Evolutionary conservation across 2,329 filamentous ascomycete species (phyloP).

Genomic region (Phyllosticta citriasiana): DNA sequence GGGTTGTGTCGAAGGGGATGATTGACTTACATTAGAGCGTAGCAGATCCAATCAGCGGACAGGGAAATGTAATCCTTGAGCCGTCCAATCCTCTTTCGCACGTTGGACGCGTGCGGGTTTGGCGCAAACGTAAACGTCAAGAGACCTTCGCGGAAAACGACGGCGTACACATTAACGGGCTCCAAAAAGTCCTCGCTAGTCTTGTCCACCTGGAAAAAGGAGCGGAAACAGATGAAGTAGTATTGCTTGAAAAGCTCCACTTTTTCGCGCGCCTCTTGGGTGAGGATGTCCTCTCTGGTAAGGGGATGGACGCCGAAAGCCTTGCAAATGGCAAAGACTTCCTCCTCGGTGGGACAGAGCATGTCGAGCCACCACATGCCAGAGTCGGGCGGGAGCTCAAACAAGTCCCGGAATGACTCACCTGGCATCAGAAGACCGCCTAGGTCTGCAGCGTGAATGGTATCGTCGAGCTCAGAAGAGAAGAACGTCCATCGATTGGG

Average conservation of each 20-base stretch:
- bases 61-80: constrained; percentile 91
- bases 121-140: constrained; percentile 88
- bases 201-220: constrained; percentile 76
- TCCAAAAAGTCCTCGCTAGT: constrained; percentile 76
- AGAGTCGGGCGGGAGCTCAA: constrained; percentile 57
- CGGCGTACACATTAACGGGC: constrained; percentile 91
- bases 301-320: constrained; percentile 93
- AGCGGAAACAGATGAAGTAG: constrained; percentile 96
- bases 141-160: constrained; percentile 92
- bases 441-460: constrained; percentile 81
- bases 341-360: constrained; percentile 79
- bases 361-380: constrained; percentile 99
- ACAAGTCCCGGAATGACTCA: constrained; percentile 81
- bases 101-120: constrained; percentile 78
- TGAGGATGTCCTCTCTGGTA: constrained; percentile 92
- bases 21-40: constrained; percentile 74
- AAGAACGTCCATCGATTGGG: constrained; percentile 92
- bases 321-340: constrained; percentile 78
- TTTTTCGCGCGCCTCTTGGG: constrained; percentile 93
- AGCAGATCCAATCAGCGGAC: constrained; percentile 98
- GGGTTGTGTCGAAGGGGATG: neutral
- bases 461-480: constrained; percentile 87
- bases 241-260: constrained; percentile 96
- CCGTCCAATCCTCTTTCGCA: constrained; percentile 82
- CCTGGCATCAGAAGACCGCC: constrained; percentile 82